Conservation (phyloP, 441 rosid genomes). For the Euphorbia celastroides region DNA sequence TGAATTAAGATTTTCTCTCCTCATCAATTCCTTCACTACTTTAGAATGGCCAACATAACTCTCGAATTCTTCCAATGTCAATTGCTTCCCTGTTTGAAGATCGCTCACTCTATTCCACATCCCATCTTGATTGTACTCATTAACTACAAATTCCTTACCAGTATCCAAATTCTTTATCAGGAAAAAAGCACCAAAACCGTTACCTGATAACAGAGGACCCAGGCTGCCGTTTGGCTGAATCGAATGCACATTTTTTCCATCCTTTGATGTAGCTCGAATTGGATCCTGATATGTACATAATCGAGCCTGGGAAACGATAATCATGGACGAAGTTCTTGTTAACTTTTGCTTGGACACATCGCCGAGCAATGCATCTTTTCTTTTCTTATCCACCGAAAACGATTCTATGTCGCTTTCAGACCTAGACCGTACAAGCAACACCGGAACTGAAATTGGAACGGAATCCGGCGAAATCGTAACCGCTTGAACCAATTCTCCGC, state of each 20-base stretch:
- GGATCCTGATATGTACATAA: slow-evolving; percentile 38
- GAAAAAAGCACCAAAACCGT: slow-evolving; percentile 54
- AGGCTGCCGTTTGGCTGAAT: slow-evolving; percentile 12
- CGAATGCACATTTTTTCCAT: slow-evolving; percentile 14
- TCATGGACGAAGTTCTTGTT: slow-evolving; percentile 51
- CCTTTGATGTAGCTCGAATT: slow-evolving; percentile 29
- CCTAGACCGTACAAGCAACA: slow-evolving; percentile 52
- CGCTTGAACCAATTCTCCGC: slow-evolving; percentile 7
- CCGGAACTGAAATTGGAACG: slow-evolving; percentile 19
- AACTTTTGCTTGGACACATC: slow-evolving; percentile 60
- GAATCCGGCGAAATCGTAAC: slow-evolving; percentile 6
- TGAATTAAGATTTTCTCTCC: slow-evolving; percentile 55
- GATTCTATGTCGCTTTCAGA: slow-evolving; percentile 67
- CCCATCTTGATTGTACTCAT: slow-evolving; percentile 72
- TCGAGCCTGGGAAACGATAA: slow-evolving; percentile 34
- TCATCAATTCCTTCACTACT: slow-evolving; percentile 85
- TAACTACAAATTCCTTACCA: slow-evolving; percentile 77
- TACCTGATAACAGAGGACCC: slow-evolving; percentile 29
- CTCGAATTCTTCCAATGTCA: slow-evolving; percentile 92
- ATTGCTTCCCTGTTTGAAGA: slow-evolving; percentile 87
- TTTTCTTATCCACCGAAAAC: slow-evolving; percentile 31
- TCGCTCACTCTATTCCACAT: slow-evolving; percentile 93
- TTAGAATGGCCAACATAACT: slow-evolving; percentile 76
- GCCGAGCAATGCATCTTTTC: slow-evolving; percentile 63
- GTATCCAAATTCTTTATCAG: slow-evolving; percentile 86